These are phyloP conservation scores for Tetrapisispora fleetii DNA, from an alignment of 805 yeast species.

Conservation along the genomic window DNA sequence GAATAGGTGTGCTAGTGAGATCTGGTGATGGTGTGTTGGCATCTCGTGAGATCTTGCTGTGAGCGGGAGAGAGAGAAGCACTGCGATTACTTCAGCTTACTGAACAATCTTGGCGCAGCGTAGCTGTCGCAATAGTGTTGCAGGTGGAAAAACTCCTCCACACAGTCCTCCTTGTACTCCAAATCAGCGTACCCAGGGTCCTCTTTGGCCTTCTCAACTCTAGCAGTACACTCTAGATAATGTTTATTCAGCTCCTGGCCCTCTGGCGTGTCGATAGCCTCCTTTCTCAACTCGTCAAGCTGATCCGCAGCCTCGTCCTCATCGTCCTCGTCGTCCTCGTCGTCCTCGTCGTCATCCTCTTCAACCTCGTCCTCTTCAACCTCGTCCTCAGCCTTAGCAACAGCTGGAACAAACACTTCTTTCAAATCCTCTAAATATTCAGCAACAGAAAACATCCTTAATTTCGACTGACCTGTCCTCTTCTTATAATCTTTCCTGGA, in stretches of 20 bases:
- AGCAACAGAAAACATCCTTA: slow-evolving; percentile 31
- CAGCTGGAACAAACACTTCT: slow-evolving; percentile 69
- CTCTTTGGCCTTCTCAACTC: slow-evolving; percentile 82
- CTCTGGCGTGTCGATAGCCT: slow-evolving; percentile 56
- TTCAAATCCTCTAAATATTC: slow-evolving; percentile 52
- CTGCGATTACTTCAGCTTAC: slow-evolving; percentile 63
- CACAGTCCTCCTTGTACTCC: slow-evolving; percentile 90
- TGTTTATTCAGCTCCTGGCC: slow-evolving; percentile 77
- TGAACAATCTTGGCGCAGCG: slow-evolving; percentile 82
- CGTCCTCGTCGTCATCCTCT: slow-evolving; percentile 37
- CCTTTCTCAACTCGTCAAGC: slow-evolving; percentile 52
- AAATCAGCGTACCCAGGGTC: slow-evolving; percentile 74
- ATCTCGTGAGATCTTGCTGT: no score
- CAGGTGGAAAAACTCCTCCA: slow-evolving; percentile 95
- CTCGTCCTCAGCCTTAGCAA: slow-evolving; percentile 65
- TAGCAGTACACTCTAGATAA: slow-evolving; percentile 88
- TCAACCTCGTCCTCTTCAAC: slow-evolving; percentile 26
- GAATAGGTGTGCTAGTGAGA: no score
- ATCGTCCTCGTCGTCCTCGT: slow-evolving; percentile 57
- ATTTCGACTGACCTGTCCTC: not conserved
- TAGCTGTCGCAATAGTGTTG: slow-evolving; percentile 89
- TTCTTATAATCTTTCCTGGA: no score
- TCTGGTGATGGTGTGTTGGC: no score
- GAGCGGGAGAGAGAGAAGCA: no score
- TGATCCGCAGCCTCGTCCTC: slow-evolving; percentile 64